Evolutionary conservation across 2,329 filamentous ascomycete genomes (phyloP).

Genomic region (Ramularia collo-cygni): DNA sequence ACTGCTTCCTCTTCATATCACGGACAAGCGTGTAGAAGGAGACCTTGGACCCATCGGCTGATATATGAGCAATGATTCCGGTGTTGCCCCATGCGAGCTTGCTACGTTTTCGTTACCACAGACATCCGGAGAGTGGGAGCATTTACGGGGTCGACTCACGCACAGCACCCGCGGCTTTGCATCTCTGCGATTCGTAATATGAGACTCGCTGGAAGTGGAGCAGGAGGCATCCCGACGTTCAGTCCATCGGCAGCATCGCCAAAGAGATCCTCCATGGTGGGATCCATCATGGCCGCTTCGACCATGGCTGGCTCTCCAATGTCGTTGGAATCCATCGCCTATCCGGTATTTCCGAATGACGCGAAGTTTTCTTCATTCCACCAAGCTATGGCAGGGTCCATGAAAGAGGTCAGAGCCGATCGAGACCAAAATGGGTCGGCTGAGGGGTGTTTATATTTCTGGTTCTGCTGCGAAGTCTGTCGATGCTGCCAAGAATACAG

Average conservation of each 20-base stretch:
- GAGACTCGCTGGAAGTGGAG: constrained; percentile 52
- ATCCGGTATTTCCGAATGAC: too few species aligned
- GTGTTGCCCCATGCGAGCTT: constrained; percentile 81
- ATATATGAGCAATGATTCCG: constrained; percentile 78
- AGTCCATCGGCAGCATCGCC: constrained; percentile 54
- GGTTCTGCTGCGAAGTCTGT: too few species aligned
- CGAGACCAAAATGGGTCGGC: too few species aligned
- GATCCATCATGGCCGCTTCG: constrained; percentile 21
- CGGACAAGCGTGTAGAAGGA: constrained; percentile 67
- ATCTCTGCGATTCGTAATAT: constrained; percentile 70
- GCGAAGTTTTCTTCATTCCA: too few species aligned
- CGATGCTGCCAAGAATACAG: too few species aligned
- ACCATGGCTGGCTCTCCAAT: constrained; percentile 17
- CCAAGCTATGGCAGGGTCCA: too few species aligned
- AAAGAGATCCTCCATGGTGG: constrained; percentile 61
- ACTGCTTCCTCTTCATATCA: constrained; percentile 61
- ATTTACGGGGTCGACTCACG: constrained; percentile 51
- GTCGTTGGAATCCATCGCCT: constrained; percentile 12
- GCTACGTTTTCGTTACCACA: constrained; percentile 40
- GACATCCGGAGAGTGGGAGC: constrained; percentile 1
- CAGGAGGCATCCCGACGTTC: constrained; percentile 46
- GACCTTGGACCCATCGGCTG: constrained; percentile 61
- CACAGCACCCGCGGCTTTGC: constrained; percentile 67
- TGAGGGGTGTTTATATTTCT: too few species aligned
- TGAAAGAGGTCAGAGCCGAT: too few species aligned